These are phyloP conservation scores for Sanghuangporus sanghuang DNA, from an alignment of 1,284 basidiomycete species.

Conservation along the genomic window DNA sequence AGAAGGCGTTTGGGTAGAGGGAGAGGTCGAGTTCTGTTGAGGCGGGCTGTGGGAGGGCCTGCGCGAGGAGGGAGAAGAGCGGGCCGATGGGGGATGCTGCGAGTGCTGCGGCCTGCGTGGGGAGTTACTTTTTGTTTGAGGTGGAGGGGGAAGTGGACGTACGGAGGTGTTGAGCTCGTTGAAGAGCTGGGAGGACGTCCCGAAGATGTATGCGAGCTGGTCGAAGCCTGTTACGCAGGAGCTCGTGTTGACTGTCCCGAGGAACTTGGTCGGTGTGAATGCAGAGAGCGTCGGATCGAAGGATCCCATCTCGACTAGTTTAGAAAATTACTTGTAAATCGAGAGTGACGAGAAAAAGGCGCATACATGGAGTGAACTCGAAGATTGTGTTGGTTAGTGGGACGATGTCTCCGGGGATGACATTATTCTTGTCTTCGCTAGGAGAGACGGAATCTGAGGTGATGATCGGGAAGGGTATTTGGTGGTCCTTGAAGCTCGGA, in stretches of 20 bases:
- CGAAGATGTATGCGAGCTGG: conserved; percentile 37
- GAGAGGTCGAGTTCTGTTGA: conserved; percentile 26
- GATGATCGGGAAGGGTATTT: conserved; percentile 36
- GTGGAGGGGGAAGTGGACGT: conserved; percentile 11
- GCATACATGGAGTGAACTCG: conserved; percentile 43
- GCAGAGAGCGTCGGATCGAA: conserved; percentile 42
- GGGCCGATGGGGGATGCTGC: conserved; percentile 22
- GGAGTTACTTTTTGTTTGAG: too few relatives aligned
- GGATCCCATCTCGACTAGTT: conserved; percentile 37
- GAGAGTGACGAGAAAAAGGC: not conserved
- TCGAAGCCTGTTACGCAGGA: conserved; percentile 47
- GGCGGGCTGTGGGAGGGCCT: conserved; percentile 22
- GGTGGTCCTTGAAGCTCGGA: conserved; percentile 28
- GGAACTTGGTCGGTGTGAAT: conserved; percentile 36
- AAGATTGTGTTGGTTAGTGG: conserved; percentile 37
- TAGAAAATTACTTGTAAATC: not conserved
- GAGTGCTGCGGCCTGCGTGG: conserved; percentile 17
- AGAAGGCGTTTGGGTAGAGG: conserved; percentile 39
- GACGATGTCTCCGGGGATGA: conserved; percentile 21
- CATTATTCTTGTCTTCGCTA: conserved; percentile 18
- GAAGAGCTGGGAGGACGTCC: conserved; percentile 39
- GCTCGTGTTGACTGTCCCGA: conserved; percentile 39
- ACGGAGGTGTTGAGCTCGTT: conserved; percentile 32
- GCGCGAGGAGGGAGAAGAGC: conserved; percentile 25
- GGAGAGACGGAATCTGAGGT: conserved; percentile 25